These are phyloP conservation scores for Rhizophagus prolifer DNA, from an alignment of 192 early-diverging fungal species.

Conservation along the genomic window DNA sequence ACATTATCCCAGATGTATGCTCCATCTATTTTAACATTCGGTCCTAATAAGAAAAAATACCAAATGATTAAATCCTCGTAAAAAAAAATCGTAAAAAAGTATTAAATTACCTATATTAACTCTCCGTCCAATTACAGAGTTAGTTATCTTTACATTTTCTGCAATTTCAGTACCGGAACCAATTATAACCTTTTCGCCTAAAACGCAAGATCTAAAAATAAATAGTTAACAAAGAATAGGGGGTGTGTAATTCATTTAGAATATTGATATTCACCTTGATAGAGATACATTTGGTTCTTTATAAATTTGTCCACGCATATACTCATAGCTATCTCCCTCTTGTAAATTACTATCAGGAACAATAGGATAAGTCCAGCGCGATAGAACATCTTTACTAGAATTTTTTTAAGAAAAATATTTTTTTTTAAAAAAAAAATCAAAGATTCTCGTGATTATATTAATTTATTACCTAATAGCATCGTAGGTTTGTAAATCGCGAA, in stretches of 20 bases:
- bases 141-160: slow-evolving; percentile 62
- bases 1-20: slow-evolving; percentile 86
- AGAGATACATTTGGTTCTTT: slow-evolving; percentile 75
- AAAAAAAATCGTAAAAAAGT: neutral
- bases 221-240: neutral
- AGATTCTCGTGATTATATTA: neutral
- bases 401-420: neutral
- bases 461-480: slow-evolving; percentile 65
- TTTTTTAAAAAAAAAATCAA: neutral
- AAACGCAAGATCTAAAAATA: slow-evolving; percentile 50
- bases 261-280: slow-evolving; percentile 48
- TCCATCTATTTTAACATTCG: slow-evolving; percentile 73
- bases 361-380: slow-evolving; percentile 92
- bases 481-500: slow-evolving; percentile 71
- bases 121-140: slow-evolving; percentile 83
- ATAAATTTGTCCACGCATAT: slow-evolving; percentile 81
- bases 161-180: slow-evolving; percentile 77
- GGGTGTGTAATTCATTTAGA: neutral
- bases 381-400: slow-evolving; percentile 78
- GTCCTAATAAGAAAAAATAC: slow-evolving; percentile 43
- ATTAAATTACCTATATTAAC: slow-evolving; percentile 63
- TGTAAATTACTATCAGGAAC: slow-evolving; percentile 86
- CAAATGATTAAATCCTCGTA: neutral
- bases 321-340: slow-evolving; percentile 66
- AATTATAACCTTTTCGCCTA: slow-evolving; percentile 81